Evolutionary conservation across 1,284 basidiomycete species (phyloP).

Genomic region (Cutaneotrichosporon spelunceum): DNA sequence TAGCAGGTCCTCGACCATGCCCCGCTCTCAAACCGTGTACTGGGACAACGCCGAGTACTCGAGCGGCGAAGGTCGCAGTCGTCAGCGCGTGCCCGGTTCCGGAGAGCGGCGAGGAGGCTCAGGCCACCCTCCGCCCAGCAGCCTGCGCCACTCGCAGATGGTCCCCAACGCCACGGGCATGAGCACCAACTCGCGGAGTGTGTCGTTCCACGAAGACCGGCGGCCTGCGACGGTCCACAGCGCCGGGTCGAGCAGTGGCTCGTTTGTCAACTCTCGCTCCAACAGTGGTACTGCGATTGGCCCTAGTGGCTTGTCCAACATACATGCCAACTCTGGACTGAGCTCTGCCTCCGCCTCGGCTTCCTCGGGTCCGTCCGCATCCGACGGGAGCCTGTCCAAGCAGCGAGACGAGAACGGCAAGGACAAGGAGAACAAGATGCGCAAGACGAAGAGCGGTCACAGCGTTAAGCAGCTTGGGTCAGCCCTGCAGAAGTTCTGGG

Average conservation of each 20-base stretch:
- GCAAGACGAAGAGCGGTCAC: conserved; percentile 36
- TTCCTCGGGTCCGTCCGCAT: conserved; percentile 3
- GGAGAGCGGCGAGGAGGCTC: neutral
- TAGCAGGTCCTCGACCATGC: conserved; percentile 8
- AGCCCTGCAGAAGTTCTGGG: conserved; percentile 46
- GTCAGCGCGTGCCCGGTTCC: neutral
- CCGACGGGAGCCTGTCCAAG: conserved; percentile 8
- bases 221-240: conserved; percentile 17
- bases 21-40: conserved; percentile 44
- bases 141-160: conserved; percentile 24
- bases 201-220: conserved; percentile 23
- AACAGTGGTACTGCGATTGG: conserved; percentile 22
- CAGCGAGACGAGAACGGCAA: neutral
- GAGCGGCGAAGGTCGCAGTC: neutral
- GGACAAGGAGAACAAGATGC: conserved; percentile 20
- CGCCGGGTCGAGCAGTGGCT: conserved; percentile 22
- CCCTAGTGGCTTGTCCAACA: conserved; percentile 8
- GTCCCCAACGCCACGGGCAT: conserved; percentile 18
- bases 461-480: conserved; percentile 41
- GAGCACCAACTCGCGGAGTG: conserved; percentile 17
- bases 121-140: conserved; percentile 17
- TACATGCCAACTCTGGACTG: conserved; percentile 10
- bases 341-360: conserved; percentile 22
- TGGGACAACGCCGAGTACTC: conserved; percentile 46
- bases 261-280: conserved; percentile 16